These are phyloP conservation scores for Rasamsonia emersonii DNA, from an alignment of 2,329 filamentous ascomycete species.

Conservation along the genomic window DNA sequence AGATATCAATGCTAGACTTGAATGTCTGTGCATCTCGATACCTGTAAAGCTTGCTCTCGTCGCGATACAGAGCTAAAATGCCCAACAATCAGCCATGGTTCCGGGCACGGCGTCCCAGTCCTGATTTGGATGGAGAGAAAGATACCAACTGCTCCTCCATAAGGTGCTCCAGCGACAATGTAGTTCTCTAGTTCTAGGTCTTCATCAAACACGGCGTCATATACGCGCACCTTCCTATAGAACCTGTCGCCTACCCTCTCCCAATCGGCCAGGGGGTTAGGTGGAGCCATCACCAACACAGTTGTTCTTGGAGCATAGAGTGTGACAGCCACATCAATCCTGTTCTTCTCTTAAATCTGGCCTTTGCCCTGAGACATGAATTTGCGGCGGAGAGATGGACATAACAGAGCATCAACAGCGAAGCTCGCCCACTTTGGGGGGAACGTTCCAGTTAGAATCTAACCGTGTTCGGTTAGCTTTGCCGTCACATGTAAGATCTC, in stretches of 20 bases:
- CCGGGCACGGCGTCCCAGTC: background rate
- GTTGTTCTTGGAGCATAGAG: no score
- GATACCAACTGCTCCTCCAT: constrained; percentile 86
- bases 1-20: constrained; percentile 85
- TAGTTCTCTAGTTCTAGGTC: constrained; percentile 94
- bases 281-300: constrained; percentile 22
- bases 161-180: constrained; percentile 81
- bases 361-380: no score
- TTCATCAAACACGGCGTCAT: constrained; percentile 85
- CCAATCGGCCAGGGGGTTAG: constrained; percentile 78
- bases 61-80: constrained; percentile 68
- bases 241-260: constrained; percentile 87
- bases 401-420: no score
- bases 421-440: no score
- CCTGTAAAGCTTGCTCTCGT: constrained; percentile 74
- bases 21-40: constrained; percentile 63
- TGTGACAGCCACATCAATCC: constrained; percentile 6
- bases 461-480: no score
- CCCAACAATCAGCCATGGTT: constrained; percentile 6
- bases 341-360: background rate
- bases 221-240: constrained; percentile 90
- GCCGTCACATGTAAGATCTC: no score
- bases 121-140: constrained; percentile 1
- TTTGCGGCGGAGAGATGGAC: no score
- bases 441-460: no score